phyloP scores from a whole-genome alignment of 2,329 filamentous ascomycete species.

The Acarospora socialis region DNA sequence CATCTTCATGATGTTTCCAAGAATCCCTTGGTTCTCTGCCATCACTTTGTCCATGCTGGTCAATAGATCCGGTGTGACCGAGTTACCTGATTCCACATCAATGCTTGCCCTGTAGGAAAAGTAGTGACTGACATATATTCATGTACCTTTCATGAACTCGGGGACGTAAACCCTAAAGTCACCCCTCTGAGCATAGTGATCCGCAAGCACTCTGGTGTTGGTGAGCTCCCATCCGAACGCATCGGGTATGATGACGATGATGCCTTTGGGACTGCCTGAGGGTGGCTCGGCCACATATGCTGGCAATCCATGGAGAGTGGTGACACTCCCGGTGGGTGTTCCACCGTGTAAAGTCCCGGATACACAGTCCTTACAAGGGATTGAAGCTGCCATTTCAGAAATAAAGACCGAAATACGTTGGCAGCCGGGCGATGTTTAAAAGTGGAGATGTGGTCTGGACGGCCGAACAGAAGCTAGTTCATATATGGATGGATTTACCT shows the following conservation, averaged over 20 bases:
- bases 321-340: conserved; percentile 30
- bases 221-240: conserved; percentile 41
- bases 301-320: conserved; percentile 34
- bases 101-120: too few relatives aligned
- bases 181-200: conserved; percentile 40
- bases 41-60: too few relatives aligned
- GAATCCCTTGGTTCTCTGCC: too few relatives aligned
- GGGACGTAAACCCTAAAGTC: conserved; percentile 34
- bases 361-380: conserved; percentile 7
- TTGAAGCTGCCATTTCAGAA: not conserved
- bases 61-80: too few relatives aligned
- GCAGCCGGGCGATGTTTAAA: too few relatives aligned
- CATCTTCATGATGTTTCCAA: too few relatives aligned
- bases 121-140: too few relatives aligned
- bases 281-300: conserved; percentile 33
- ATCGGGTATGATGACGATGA: conserved; percentile 42
- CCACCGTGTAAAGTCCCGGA: conserved; percentile 31
- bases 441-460: too few relatives aligned
- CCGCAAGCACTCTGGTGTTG: conserved; percentile 40
- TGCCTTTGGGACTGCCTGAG: conserved; percentile 27
- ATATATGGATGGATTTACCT: too few relatives aligned
- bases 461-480: too few relatives aligned
- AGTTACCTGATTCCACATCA: too few relatives aligned
- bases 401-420: too few relatives aligned
- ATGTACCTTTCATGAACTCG: conserved; percentile 39